Evolutionary conservation across 495 filamentous ascomycete species (phyloP), one percentile per base, ranked within the genome.

Genomic region (Talaromyces liani): DNA sequence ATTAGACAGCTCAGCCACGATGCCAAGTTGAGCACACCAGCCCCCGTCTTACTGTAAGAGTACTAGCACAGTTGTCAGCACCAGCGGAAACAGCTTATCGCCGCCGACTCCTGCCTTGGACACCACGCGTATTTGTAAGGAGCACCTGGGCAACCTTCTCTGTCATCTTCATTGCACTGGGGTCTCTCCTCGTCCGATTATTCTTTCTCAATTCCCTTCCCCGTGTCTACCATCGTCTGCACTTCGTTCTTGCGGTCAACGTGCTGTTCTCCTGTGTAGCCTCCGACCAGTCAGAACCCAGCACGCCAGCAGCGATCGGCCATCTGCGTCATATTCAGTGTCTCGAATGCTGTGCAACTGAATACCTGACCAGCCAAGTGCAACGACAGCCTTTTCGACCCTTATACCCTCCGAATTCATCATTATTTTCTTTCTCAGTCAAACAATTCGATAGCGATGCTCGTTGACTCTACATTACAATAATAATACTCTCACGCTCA

Each of bases 301-400:
- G 18, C 51, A 12, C 18, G 25, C 12, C 51, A 29, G 22, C 22
- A 58, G 20, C 56, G 56, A 58, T 58, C 29, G 56, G 56, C 56
- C 31, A 20, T 36, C 56, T 58, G 56, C 56, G 56, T 58, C 56
- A 58, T 58, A 34, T 25, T 36, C 56, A 20, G 53, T 14, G 14
- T 24, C 9, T 22, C 16, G 18, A 22, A 25, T 25, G 18, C 18
- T 20, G 18, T 20, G 49, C 18, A 20, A 22, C 20, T 51, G 47
- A 31, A 2, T 27, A 27, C 27, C 27, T 3, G 4, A 27, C 27
- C 6, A 12, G 20, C 20, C 51, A 10, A 56, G 53, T 56, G 22
- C 9, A 29, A 56, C 22, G 27, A 56, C 25, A 25, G 5, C 53
- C 24, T n/a, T 16, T 49, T 18, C 18, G 45, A 20, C 16, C 20